Evolutionary conservation across 163 green algal genomes (phyloP).

Genomic region (Botryococcus braunii): DNA sequence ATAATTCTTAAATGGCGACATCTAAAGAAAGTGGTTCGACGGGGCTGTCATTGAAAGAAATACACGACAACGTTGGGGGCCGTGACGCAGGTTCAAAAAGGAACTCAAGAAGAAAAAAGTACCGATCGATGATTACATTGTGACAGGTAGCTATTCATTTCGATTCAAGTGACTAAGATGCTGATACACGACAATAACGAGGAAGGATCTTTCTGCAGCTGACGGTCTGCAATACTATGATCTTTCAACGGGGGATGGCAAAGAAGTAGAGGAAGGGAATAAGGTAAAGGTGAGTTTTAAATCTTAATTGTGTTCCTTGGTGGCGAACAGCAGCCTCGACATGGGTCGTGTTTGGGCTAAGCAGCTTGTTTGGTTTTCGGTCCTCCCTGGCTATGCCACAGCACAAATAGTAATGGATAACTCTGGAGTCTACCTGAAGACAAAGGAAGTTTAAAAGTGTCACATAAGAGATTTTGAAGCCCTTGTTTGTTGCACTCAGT

Average conservation of each 20-base stretch:
- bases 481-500: not conserved
- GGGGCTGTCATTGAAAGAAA: too few relatives aligned
- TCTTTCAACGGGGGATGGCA: slow-evolving; percentile 39
- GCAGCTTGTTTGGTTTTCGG: too few relatives aligned
- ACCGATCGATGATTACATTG: slow-evolving; percentile 42
- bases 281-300: slow-evolving; percentile 33
- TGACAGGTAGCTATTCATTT: slow-evolving; percentile 16
- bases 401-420: not conserved
- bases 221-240: slow-evolving; percentile 58
- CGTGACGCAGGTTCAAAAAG: slow-evolving; percentile 70
- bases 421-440: not conserved
- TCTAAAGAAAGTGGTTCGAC: too few relatives aligned
- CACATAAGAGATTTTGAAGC: not conserved
- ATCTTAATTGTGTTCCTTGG: not conserved
- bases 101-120: slow-evolving; percentile 67
- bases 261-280: slow-evolving; percentile 35
- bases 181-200: not conserved
- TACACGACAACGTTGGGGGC: too few relatives aligned
- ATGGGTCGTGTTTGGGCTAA: not conserved
- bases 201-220: slow-evolving; percentile 9
- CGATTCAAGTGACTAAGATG: slow-evolving; percentile 11
- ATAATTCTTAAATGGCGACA: too few relatives aligned
- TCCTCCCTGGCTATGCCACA: not conserved
- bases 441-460: not conserved
- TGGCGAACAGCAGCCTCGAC: not conserved